A percentile compares a stretch with the other conserved stretches of the same genome.
These are phyloP conservation scores for Dissophora globulifera DNA, from an alignment of 192 early-diverging fungal species.

Conservation along the genomic window DNA sequence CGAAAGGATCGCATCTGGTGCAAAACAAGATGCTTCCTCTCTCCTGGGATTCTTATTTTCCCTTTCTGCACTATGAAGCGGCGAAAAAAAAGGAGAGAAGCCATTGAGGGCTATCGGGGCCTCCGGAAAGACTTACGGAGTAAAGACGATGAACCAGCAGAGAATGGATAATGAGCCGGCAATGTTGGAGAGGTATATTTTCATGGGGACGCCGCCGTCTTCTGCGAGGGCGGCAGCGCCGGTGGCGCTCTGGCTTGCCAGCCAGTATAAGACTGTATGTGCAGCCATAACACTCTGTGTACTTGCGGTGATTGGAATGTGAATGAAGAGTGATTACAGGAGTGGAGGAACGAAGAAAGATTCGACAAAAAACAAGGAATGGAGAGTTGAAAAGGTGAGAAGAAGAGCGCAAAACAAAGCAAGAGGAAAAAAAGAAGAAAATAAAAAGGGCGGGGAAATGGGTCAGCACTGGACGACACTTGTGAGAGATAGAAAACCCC, in stretches of 20 bases:
- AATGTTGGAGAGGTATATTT: slow-evolving; percentile 60
- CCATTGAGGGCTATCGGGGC: background rate
- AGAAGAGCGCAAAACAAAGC: background rate
- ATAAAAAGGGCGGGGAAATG: background rate
- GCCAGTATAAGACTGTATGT: slow-evolving; percentile 46
- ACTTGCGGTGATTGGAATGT: background rate
- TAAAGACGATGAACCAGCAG: slow-evolving; percentile 87
- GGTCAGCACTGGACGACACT: too few relatives aligned
- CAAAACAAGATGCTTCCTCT: too few relatives aligned
- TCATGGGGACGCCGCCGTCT: slow-evolving; percentile 15
- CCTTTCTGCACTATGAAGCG: too few relatives aligned
- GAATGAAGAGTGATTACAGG: background rate
- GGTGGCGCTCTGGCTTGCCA: slow-evolving; percentile 36
- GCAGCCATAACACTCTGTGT: slow-evolving; percentile 10
- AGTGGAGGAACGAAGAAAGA: background rate
- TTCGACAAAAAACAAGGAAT: background rate
- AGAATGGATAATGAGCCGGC: slow-evolving; percentile 74
- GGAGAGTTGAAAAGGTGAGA: background rate
- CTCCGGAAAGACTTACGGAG: slow-evolving; percentile 66
- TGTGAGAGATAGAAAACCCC: too few relatives aligned
- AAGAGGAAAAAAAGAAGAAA: slow-evolving; percentile 11
- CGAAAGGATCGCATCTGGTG: too few relatives aligned
- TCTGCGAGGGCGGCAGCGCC: slow-evolving; percentile 7
- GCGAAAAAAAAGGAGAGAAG: too few relatives aligned
- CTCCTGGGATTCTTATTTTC: too few relatives aligned